Base-by-base conservation (phyloP, 345 rosid species). In the Acer saccharum region DNA sequence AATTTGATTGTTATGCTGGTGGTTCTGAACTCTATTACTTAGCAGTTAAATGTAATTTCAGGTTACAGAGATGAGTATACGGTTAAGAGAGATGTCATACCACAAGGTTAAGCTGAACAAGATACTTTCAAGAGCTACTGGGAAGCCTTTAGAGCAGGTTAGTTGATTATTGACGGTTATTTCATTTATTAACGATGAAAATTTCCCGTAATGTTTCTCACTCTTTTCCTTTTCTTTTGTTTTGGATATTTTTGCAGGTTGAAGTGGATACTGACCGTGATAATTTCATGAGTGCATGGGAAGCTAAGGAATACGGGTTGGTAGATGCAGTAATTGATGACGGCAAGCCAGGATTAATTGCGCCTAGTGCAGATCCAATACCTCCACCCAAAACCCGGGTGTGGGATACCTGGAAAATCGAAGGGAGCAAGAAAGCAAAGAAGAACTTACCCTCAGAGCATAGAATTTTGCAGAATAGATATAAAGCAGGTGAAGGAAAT, bases 341-440 rank as follows among this genome's bases (percentile, higher is more conserved):
- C 75, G 98, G 95, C 50, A 95, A 93, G 83, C 94, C 98, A n/a
- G 98, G 98, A 73, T 69, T 93, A 65, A 86, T 95, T 65, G 98
- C 98, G 18, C 98, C 98, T 1, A 74, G 79, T 65, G 87, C 80
- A 50, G 95, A 95, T 77, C 82, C 87, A 18, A 57, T 78, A 20
- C 93, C 95, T 60, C 98, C 98, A 23, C 98, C 97, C 2, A 89
- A 83, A 78, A 87, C 92, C 50, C 81, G 81, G 65, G 85, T 90
- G 1, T 93, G 91, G 94, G 92, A 89, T 78, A 62, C 77, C 69
- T 95, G 95, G 98, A 91, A 86, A 86, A 75, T 86, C 48, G 97
- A 91, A 82, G 94, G 92, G 39, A 86, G 87, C 85, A 84, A 73
- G 86, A 87, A 86, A 83, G 88, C 87, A 18, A 83, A 72, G 82